Evolutionary conservation across 768 basidiomycete species (phyloP).

Genomic region (Omphalotus guepiniiformis): DNA sequence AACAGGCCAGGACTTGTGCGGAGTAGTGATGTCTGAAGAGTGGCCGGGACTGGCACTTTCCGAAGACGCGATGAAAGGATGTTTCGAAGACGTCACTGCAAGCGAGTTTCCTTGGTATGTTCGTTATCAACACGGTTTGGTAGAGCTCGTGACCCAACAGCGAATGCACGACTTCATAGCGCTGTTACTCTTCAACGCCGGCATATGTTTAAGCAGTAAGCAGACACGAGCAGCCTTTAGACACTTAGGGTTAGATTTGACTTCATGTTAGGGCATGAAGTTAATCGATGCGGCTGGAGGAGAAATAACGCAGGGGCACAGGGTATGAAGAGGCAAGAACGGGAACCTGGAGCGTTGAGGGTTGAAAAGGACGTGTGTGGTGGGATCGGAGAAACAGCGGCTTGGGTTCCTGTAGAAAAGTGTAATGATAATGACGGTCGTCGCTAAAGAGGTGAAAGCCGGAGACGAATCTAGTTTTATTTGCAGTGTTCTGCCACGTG

Average conservation of each 20-base stretch:
- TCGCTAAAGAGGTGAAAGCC: no score
- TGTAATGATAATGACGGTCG: no score
- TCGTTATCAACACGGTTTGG: background rate
- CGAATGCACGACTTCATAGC: background rate
- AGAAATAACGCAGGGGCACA: conserved; percentile 4
- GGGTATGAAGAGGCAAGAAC: background rate
- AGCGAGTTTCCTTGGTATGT: background rate
- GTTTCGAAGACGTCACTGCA: background rate
- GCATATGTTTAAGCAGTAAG: background rate
- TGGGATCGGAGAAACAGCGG: no score
- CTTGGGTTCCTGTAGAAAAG: no score
- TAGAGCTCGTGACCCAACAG: background rate
- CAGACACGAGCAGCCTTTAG: background rate
- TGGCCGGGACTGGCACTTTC: background rate
- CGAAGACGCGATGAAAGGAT: conserved; percentile 1
- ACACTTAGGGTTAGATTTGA: conserved; percentile 10
- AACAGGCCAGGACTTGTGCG: conserved; percentile 2
- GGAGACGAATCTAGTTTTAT: no score
- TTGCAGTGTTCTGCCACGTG: no score
- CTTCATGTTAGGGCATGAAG: background rate
- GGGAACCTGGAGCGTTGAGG: background rate
- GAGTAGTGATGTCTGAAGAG: background rate
- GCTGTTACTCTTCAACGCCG: conserved; percentile 1
- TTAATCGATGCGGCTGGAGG: conserved; percentile 8
- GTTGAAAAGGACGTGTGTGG: background rate